A percentile compares a stretch with the other conserved stretches of the same genome.
These are phyloP conservation scores for Metschnikowia aberdeeniae DNA, from an alignment of 805 yeast species.

Conservation along the genomic window DNA sequence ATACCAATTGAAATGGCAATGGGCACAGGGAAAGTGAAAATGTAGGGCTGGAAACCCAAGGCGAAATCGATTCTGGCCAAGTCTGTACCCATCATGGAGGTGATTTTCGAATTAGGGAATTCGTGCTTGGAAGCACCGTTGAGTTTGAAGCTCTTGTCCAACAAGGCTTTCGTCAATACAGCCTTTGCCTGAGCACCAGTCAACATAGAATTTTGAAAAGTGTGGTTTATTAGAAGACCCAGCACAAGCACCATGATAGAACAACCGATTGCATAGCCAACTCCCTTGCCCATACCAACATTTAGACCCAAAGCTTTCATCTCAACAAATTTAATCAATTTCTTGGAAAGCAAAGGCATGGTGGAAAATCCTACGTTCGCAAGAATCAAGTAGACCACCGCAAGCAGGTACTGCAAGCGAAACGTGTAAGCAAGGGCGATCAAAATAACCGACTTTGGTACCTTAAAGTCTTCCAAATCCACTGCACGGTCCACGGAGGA, in stretches of 20 bases:
- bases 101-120: conserved; percentile 66
- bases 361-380: conserved; percentile 25
- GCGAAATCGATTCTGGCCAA: conserved; percentile 77
- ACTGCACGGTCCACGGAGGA: conserved; percentile 17
- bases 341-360: conserved; percentile 35
- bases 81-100: conserved; percentile 79
- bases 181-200: conserved; percentile 73
- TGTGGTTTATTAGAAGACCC: conserved; percentile 50
- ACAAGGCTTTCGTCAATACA: conserved; percentile 62
- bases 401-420: conserved; percentile 25
- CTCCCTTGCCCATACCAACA: conserved; percentile 28
- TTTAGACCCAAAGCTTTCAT: conserved; percentile 23
- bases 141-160: conserved; percentile 63
- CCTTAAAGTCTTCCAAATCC: conserved; percentile 30
- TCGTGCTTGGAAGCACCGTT: conserved; percentile 53
- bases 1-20: conserved; percentile 60
- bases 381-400: conserved; percentile 21
- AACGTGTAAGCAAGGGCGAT: conserved; percentile 28
- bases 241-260: conserved; percentile 25
- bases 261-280: conserved; percentile 41
- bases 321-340: conserved; percentile 35
- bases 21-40: conserved; percentile 61
- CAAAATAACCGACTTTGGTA: conserved; percentile 22
- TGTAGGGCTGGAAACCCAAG: conserved; percentile 60
- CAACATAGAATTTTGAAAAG: conserved; percentile 55